Evolutionary conservation across 164 flowering plant species (phyloP), one percentile per base, ranked within the genome.

Genomic region (Kingdonia uniflora): DNA sequence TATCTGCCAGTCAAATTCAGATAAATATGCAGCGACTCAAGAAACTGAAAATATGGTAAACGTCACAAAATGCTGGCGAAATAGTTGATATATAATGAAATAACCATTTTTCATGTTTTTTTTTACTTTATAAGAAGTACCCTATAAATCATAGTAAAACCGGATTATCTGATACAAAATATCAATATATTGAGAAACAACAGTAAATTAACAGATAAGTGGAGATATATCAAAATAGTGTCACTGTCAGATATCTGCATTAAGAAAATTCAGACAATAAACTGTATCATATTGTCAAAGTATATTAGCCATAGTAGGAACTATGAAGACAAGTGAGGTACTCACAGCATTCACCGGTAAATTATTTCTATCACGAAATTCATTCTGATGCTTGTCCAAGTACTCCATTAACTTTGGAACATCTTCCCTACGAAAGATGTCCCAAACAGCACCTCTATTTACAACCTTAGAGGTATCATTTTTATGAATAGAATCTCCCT

Each of bases 371-470:
- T 80, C 82, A 42, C 79, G 66, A 57, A 87, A 85, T 65, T 87
- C 94, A 57, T 66, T 76, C 54, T 56, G 68, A 64, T 87, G 94
- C 65, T 68, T 80, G 49, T 41, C 46, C 54, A 87, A 57, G 52
- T 78, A 87, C 39, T 79, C 78, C 13, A 44, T 58, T 48, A 87
- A 54, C 62, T 76, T 80, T 19, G 94, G 88, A 1, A 79, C 87
- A 73, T 87, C 96, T 65, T 87, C 62, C 65, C 96, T 66, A 11
- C 96, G 78, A 19, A 87, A 87, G 14, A 87, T 82, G 60, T 87
- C 94, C 96, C 96, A 87, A 56, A 85, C 65, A 60, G 90, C 94
- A 75, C 85, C 85, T 53, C 90, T 87, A 61, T 67, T 50, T 19
- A 14, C 54, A 58, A 29, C 47, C 42, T 60, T 65, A 11, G 65